phyloP scores from a whole-genome alignment of 2,329 filamentous ascomycete genomes.

The Xylaria sp. region DNA sequence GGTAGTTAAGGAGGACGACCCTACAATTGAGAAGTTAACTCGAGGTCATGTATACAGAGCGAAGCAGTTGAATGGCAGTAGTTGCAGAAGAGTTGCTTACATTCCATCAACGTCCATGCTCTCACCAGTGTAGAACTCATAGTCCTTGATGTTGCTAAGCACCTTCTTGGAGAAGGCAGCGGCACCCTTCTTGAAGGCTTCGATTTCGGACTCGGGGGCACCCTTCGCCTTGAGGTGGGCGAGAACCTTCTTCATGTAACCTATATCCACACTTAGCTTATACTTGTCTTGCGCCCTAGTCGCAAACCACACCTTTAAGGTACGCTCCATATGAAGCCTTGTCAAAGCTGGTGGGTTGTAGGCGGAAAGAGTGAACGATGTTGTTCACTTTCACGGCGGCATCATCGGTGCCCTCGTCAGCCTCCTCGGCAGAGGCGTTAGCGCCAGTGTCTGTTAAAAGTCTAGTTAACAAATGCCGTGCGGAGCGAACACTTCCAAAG shows the following conservation, averaged over 20 bases:
- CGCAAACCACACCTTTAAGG: constrained; percentile 78
- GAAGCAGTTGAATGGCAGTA: background rate
- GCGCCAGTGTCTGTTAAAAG: constrained; percentile 80
- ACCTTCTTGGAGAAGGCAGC: constrained; percentile 80
- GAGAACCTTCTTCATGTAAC: constrained; percentile 93
- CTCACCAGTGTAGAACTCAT: constrained; percentile 92
- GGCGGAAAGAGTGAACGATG: constrained; percentile 91
- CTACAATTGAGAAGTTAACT: constrained; percentile 56
- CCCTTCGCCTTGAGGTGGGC: constrained; percentile 71
- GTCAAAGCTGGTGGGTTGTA: constrained; percentile 81
- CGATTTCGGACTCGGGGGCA: constrained; percentile 73
- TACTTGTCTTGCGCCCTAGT: background rate
- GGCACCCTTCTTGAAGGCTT: constrained; percentile 83
- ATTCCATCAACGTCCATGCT: constrained; percentile 94
- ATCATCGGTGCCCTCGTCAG: constrained; percentile 80
- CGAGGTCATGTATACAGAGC: background rate
- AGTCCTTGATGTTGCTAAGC: constrained; percentile 90
- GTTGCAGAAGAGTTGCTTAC: constrained; percentile 65
- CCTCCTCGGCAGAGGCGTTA: constrained; percentile 96
- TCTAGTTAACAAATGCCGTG: constrained; percentile 25
- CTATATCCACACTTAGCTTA: constrained; percentile 55
- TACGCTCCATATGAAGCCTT: constrained; percentile 87
- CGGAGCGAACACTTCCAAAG: constrained; percentile 8
- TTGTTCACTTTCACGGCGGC: constrained; percentile 82
- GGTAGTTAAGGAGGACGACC: constrained; percentile 95